Evolutionary conservation across 306 rosid species (phyloP).

Genomic region (Quillaja saponaria): DNA sequence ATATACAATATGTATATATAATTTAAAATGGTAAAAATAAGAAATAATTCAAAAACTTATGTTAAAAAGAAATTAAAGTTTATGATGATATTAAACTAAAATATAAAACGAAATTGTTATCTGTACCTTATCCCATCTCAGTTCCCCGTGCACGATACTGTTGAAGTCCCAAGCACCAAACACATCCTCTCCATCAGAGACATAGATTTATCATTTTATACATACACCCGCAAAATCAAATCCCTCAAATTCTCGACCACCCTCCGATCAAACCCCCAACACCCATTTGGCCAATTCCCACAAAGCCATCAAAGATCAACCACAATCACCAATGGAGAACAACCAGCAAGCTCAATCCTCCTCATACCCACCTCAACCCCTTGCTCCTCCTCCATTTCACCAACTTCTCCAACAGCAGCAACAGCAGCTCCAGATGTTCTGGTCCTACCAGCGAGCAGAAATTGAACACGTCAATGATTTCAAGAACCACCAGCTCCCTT

Average conservation of each 20-base stretch:
- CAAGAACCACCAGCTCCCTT: constrained; percentile 96
- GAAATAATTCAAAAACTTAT: no score
- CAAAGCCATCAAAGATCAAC: neutral
- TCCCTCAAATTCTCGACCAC: constrained; percentile 3
- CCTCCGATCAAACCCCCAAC: constrained; percentile 23
- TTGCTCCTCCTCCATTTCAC: constrained; percentile 59
- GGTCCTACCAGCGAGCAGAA: constrained; percentile 88
- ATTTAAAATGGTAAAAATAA: no score
- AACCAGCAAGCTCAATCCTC: constrained; percentile 48
- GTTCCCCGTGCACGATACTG: no score
- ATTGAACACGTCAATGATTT: constrained; percentile 91
- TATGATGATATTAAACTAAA: no score
- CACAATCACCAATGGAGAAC: constrained; percentile 39
- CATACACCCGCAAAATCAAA: neutral
- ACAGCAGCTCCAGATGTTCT: constrained; percentile 95
- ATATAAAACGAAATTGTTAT: no score
- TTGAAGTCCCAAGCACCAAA: no score
- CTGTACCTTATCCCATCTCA: no score
- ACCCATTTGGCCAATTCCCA: constrained; percentile 12
- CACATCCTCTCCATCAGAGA: no score
- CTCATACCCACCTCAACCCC: constrained; percentile 49
- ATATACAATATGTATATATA: no score
- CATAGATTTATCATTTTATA: no score
- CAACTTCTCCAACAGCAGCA: constrained; percentile 93
- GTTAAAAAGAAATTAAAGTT: no score